These are phyloP conservation scores for Termitomyces sp. DNA, from an alignment of 768 basidiomycete species.

Conservation along the genomic window DNA sequence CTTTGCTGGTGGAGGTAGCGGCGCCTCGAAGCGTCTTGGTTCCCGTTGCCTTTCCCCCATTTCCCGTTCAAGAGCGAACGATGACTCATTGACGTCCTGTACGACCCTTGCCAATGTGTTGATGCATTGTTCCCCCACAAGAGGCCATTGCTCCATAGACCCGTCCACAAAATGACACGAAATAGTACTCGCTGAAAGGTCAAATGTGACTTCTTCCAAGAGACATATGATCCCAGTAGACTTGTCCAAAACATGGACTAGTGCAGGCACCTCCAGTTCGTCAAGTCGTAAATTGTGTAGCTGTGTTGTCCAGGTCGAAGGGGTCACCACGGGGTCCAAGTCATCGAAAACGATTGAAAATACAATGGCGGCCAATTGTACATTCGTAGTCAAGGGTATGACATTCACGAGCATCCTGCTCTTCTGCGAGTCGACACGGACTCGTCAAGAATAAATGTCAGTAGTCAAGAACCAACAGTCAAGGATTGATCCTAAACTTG, in stretches of 20 bases:
- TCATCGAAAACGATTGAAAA: conserved; percentile 54
- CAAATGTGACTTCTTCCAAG: conserved; percentile 56
- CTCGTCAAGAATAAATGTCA: conserved; percentile 4
- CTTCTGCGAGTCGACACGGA: neutral
- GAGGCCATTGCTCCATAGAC: conserved; percentile 39
- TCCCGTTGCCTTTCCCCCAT: conserved; percentile 26
- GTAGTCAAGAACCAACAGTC: neutral
- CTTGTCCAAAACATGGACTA: conserved; percentile 55
- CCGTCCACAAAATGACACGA: conserved; percentile 57
- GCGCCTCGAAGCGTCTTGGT: conserved; percentile 16
- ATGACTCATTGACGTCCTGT: conserved; percentile 44
- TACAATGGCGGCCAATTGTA: conserved; percentile 46
- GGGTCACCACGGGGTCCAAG: conserved; percentile 40
- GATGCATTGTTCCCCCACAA: conserved; percentile 32
- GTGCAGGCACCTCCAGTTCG: conserved; percentile 45
- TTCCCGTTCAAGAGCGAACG: conserved; percentile 33
- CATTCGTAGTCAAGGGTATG: conserved; percentile 6
- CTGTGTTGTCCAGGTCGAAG: conserved; percentile 49
- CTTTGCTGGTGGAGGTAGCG: conserved; percentile 24
- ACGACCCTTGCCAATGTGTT: conserved; percentile 45
- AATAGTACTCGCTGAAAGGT: conserved; percentile 41
- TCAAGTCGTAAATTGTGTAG: conserved; percentile 44
- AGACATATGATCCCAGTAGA: conserved; percentile 51
- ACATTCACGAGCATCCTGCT: conserved; percentile 14
- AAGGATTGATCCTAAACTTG: neutral